Evolutionary conservation across 1,284 basidiomycete species (phyloP), one percentile per base, ranked within the genome.

Genomic region (Filobasidium uniguttulatum): DNA sequence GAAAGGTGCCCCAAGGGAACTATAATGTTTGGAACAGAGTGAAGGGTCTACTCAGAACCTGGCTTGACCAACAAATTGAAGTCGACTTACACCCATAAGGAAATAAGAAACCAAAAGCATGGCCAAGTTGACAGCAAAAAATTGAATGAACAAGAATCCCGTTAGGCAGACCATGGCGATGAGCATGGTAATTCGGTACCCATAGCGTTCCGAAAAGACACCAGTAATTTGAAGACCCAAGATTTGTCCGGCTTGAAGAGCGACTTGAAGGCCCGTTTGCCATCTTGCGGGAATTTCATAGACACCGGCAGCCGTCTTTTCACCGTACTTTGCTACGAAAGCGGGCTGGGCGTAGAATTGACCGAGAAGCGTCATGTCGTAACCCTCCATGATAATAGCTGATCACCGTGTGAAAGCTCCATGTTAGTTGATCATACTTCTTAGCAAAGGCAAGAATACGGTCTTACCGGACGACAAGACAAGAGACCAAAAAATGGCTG

Each of bases 31-130:
- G n/a, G n/a, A n/a, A n/a, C n/a, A n/a, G n/a, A n/a, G n/a, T 14
- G 30, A 46, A 10, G 31, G 3, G 23, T n/a, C 17, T 2, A 17
- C 12, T 34, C 5, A 47, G 35, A 57, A 60, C 22, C 58, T 62
- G 2, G 61, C 59, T 33, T 63, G 58, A 53, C 61, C 61, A 23
- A 54, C 56, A 5, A 65, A 49, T 8, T 15, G 25, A 12, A 15
- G 8, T n/a, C 3, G 19, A 49, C 48, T 49, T 41, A 63, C 50
- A 53, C 67, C 67, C 44, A 59, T 58, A 17, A 69, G 59, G 41
- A 71, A 50, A 50, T 72, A 59, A n/a, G 66, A 66, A 46, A 59
- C 60, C 35, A 70, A 59, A 5, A 72, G 62, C 53, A 63, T 65
- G 25, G 49, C 47, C 7, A 59, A 50, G 48, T 57, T 62, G 25